Base-by-base conservation (phyloP, 163 green algal species). In the Scenedesmus sp. region DNA sequence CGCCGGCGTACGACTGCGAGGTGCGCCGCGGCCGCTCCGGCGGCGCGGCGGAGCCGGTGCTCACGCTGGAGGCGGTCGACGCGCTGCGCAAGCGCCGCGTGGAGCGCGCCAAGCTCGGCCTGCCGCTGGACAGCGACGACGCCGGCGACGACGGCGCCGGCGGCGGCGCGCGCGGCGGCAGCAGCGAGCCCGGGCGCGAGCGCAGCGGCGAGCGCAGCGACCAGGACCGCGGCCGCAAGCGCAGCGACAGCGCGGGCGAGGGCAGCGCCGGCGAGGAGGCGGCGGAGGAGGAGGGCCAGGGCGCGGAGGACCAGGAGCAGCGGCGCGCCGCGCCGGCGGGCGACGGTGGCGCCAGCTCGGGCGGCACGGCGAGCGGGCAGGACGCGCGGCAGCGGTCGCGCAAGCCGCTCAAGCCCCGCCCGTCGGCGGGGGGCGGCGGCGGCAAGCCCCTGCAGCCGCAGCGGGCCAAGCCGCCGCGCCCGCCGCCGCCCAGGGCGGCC, bases 11-110 rank as follows among this genome's bases (percentile, higher is more conserved):
- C 44, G 69, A 67, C 3, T n/a, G 28, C n/a, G 53, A 77, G 33
- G 69, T 77, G 69, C 69, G 69, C 33, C 53, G 54, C 13, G 69
- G 69, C 4, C 58, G 69, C 29, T 69, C 54, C 10, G 39, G 69
- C 4, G 69, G 50, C 11, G 4, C 54, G n/a, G 54, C 54, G 15
- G 69, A 66, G 36, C 36, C 53, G 22, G 33, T 67, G 34, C 15
- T 67, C n/a, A 65, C 1, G 7, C 2, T 77, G 1, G 51, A 77
- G 5, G 54, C 66, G 36, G 44, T 56, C 22, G 33, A 67, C 24
- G 11, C 20, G 28, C 36, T 48, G 69, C 53, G 69, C 15, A 54
- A 56, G 33, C 62, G 31, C 9, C 57, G 39, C 34, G 28, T 58
- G 11, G 69, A 77, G 69, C 15, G 31, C n/a, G 53, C 58, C 20